phyloP scores from a whole-genome alignment of 2,329 filamentous ascomycete genomes.

The Raffaelea deltoideospora region DNA sequence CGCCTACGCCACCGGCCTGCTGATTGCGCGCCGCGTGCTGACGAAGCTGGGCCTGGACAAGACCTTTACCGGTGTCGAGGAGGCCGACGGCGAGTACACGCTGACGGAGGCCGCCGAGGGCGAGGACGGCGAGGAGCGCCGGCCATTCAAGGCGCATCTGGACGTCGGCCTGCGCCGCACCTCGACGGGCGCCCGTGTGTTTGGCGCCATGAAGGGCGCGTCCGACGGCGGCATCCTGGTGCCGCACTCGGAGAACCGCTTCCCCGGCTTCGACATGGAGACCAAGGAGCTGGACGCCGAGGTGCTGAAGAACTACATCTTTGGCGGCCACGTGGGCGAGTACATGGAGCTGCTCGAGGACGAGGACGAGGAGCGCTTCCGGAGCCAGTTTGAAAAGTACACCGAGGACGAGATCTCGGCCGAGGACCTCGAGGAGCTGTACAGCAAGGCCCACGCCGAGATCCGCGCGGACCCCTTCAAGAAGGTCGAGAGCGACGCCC shows the following conservation, averaged over 20 bases:
- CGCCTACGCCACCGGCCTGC: constrained; percentile 90
- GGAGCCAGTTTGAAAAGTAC: constrained; percentile 95
- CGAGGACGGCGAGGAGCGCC: constrained; percentile 71
- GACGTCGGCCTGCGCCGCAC: constrained; percentile 96
- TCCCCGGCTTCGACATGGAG: constrained; percentile 97
- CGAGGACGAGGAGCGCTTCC: constrained; percentile 99
- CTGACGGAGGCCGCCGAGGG: constrained; percentile 89
- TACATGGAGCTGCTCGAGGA: constrained; percentile 99
- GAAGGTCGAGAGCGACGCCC: constrained; percentile 59
- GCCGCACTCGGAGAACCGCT: constrained; percentile 98
- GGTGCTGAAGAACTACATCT: constrained; percentile 98
- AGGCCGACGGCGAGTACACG: constrained; percentile 89
- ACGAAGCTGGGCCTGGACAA: constrained; percentile 94
- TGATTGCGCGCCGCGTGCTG: constrained; percentile 90
- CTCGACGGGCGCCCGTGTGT: constrained; percentile 96
- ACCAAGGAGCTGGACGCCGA: constrained; percentile 95
- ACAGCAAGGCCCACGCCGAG: constrained; percentile 83
- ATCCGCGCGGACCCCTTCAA: constrained; percentile 98
- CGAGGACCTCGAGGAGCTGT: constrained; percentile 92
- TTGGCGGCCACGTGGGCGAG: constrained; percentile 93
- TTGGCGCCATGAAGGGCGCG: constrained; percentile 98
- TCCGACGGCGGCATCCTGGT: constrained; percentile 95
- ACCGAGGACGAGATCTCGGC: constrained; percentile 94
- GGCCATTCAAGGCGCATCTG: constrained; percentile 98
- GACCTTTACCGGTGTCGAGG: constrained; percentile 89